Conservation (phyloP, 2,329 filamentous ascomycete genomes). For the Thielaviopsis musarum region DNA sequence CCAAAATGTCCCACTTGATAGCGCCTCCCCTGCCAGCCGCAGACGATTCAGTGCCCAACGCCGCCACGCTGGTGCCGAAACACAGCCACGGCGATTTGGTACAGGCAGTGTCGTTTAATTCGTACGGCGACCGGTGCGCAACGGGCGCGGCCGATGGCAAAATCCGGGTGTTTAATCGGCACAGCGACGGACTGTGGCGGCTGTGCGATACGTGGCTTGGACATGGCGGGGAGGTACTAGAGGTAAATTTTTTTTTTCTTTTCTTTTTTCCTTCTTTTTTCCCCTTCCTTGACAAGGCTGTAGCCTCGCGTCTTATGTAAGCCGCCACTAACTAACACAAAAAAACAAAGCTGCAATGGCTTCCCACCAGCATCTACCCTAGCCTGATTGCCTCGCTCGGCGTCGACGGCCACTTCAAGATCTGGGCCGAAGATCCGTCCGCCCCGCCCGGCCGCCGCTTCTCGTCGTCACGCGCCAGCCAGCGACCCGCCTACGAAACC, state of each 20-base stretch:
- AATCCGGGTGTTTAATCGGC: conserved; percentile 78
- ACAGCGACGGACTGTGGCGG: conserved; percentile 61
- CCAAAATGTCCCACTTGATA: conserved; percentile 12
- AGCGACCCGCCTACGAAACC: conserved; percentile 36
- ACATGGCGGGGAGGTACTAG: conserved; percentile 77
- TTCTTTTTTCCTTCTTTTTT: not conserved
- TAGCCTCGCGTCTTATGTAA: not conserved
- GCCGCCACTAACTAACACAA: not conserved
- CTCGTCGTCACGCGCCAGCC: conserved; percentile 33
- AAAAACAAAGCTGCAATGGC: conserved; percentile 63
- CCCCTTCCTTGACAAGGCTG: not conserved
- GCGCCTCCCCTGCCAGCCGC: conserved; percentile 8
- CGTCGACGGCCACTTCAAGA: conserved; percentile 69
- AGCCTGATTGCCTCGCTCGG: conserved; percentile 76
- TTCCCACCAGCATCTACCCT: conserved; percentile 72
- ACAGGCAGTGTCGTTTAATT: conserved; percentile 76
- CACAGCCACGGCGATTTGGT: conserved; percentile 69
- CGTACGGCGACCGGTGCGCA: conserved; percentile 79
- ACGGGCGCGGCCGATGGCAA: conserved; percentile 85
- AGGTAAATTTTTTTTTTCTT: conserved; percentile 36
- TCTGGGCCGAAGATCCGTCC: conserved; percentile 83
- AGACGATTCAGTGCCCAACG: conserved; percentile 28
- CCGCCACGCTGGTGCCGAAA: conserved; percentile 46
- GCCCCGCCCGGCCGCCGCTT: conserved; percentile 70
- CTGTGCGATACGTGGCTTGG: conserved; percentile 78